These are phyloP conservation scores for Monascus ruber DNA, from an alignment of 2,329 filamentous ascomycete genomes.

Conservation along the genomic window DNA sequence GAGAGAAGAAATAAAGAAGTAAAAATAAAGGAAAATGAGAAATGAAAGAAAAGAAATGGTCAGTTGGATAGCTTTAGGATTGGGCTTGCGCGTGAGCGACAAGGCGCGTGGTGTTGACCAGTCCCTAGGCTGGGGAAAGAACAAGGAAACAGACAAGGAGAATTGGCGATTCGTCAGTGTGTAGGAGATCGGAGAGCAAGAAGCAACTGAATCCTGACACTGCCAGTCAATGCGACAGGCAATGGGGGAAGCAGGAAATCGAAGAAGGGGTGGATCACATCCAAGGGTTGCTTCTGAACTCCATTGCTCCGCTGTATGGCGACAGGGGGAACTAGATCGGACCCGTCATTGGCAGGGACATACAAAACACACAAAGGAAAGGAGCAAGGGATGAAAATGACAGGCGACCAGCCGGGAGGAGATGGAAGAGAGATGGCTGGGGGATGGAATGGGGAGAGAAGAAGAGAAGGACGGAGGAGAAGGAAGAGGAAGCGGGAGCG, in stretches of 20 bases:
- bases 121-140: background rate
- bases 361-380: slow-evolving; percentile 5
- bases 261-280: slow-evolving; percentile 7
- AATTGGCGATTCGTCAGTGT: slow-evolving; percentile 9
- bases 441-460: slow-evolving; percentile 1
- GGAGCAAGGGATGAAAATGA: slow-evolving; percentile 3
- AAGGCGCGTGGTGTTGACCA: background rate
- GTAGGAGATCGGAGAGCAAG: slow-evolving; percentile 10
- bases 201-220: slow-evolving; percentile 8
- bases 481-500: too few relatives aligned
- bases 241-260: background rate
- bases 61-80: background rate
- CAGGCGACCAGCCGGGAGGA: background rate
- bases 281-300: slow-evolving; percentile 6
- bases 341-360: slow-evolving; percentile 10
- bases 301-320: slow-evolving; percentile 3
- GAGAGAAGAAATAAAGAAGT: slow-evolving; percentile 10
- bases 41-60: slow-evolving; percentile 7
- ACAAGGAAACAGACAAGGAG: slow-evolving; percentile 2
- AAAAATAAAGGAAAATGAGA: slow-evolving; percentile 3
- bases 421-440: background rate
- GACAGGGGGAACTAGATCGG: background rate
- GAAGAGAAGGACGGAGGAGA: background rate
- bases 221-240: background rate
- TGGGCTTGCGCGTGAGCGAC: background rate